These are phyloP conservation scores for Saposhnikovia divaricata DNA, from an alignment of 129 eudicot species.

Conservation along the genomic window DNA sequence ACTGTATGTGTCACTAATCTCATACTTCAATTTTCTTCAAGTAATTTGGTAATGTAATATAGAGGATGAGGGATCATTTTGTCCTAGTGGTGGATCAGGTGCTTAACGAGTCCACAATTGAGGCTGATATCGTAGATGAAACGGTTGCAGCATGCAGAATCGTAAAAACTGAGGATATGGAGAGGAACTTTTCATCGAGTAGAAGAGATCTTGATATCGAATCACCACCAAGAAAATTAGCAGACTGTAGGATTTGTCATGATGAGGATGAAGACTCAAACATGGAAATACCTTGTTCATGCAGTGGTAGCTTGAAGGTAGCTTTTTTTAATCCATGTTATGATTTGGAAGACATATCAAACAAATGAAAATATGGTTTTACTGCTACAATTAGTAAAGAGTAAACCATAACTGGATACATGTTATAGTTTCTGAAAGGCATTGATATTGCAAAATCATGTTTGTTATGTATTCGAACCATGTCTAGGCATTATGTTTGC, in stretches of 20 bases:
- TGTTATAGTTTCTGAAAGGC: not conserved
- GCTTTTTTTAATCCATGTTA: not conserved
- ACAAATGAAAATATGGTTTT: not conserved
- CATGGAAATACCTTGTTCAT: constrained; percentile 81
- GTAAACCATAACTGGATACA: no score
- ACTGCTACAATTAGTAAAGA: not conserved
- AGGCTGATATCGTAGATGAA: constrained; percentile 37
- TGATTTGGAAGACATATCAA: not conserved
- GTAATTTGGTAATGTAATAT: constrained; percentile 9
- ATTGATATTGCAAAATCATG: not conserved
- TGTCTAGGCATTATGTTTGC: not conserved
- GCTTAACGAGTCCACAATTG: constrained; percentile 53
- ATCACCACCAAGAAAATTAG: constrained; percentile 33
- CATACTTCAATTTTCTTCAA: constrained; percentile 1
- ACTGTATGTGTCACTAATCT: constrained; percentile 20
- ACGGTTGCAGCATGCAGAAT: constrained; percentile 19
- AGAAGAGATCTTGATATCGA: constrained; percentile 41
- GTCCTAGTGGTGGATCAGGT: constrained; percentile 59
- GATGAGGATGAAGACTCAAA: constrained; percentile 71
- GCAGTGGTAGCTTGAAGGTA: constrained; percentile 87
- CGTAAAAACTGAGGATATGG: constrained; percentile 24
- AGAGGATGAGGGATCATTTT: constrained; percentile 58
- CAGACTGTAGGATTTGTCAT: constrained; percentile 75
- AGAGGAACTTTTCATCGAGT: constrained; percentile 33
- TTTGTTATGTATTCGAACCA: not conserved